phyloP scores from a whole-genome alignment of 2,329 filamentous ascomycete species.

The Stemphylium beticola region DNA sequence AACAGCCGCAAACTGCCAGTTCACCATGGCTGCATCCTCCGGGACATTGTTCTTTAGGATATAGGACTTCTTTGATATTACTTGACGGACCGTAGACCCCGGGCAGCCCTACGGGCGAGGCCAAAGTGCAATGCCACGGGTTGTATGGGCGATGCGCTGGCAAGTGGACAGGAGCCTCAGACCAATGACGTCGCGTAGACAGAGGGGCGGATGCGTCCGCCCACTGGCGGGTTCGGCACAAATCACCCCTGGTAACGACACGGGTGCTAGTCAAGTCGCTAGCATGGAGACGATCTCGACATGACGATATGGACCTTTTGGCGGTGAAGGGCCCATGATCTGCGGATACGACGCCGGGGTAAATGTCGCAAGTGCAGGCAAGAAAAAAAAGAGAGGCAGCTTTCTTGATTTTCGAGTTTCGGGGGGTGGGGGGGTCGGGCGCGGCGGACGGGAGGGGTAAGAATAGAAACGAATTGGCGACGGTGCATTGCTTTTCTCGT shows the following conservation, averaged over 20 bases:
- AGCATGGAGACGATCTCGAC: conserved; percentile 1
- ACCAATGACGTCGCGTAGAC: conserved; percentile 22
- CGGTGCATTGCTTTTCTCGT: conserved; percentile 7
- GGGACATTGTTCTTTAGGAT: neutral
- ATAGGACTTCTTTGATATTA: conserved; percentile 7
- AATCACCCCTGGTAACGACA: conserved; percentile 26
- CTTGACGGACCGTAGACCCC: conserved; percentile 16
- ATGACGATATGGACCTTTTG: conserved; percentile 11
- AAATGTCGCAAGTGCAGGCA: too few species aligned
- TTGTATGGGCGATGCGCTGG: conserved; percentile 38
- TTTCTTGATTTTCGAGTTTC: neutral
- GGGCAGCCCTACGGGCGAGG: conserved; percentile 20
- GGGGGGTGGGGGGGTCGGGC: neutral
- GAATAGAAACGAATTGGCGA: conserved; percentile 6
- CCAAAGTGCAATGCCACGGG: conserved; percentile 6
- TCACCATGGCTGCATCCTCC: conserved; percentile 16
- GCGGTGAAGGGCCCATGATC: conserved; percentile 5
- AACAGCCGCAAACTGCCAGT: conserved; percentile 20
- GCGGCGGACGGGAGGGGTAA: neutral
- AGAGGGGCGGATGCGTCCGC: conserved; percentile 21
- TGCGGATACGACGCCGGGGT: too few species aligned
- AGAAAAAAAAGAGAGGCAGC: too few species aligned
- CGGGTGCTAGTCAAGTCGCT: conserved; percentile 9
- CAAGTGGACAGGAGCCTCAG: conserved; percentile 18
- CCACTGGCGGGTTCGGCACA: conserved; percentile 14